Evolutionary conservation across 78 protist species (phyloP).

Genomic region (Dictyostelium brefeldianum): DNA sequence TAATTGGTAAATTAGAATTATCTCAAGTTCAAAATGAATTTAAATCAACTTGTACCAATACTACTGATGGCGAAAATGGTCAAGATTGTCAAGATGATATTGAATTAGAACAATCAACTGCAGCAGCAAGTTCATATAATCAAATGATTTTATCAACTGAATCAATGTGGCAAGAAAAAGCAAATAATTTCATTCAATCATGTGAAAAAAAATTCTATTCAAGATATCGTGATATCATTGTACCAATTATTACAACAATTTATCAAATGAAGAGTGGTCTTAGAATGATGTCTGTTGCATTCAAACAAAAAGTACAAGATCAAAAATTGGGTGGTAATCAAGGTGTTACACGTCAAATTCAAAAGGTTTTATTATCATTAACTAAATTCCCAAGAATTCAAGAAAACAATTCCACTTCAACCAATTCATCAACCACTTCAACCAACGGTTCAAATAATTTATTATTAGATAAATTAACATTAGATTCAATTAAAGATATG

Average conservation of each 20-base stretch:
- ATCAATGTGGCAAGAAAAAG: conserved; percentile 77
- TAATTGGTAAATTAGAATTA: conserved; percentile 22
- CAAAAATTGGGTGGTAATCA: neutral
- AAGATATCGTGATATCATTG: conserved; percentile 47
- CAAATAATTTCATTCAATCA: conserved; percentile 56
- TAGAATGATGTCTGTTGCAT: conserved; percentile 56
- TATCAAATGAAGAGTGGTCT: conserved; percentile 77
- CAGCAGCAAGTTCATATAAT: neutral
- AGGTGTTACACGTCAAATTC: conserved; percentile 11
- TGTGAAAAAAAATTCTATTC: conserved; percentile 31
- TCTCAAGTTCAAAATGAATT: neutral
- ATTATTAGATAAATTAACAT: conserved; percentile 9
- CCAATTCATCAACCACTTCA: neutral
- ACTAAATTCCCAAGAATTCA: conserved; percentile 31
- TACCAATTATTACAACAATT: conserved; percentile 60
- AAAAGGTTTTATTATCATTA: conserved; percentile 33
- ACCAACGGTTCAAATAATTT: neutral
- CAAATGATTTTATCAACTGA: conserved; percentile 48
- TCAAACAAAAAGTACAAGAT: conserved; percentile 23
- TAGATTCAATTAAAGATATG: conserved; percentile 29
- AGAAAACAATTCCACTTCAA: neutral
- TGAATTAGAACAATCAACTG: neutral
- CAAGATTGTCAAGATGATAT: neutral
- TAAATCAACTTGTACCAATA: neutral
- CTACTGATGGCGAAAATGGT: no score